Evolutionary conservation across 179 eudicot genomes (phyloP).

Genomic region (Vitellaria paradoxa): DNA sequence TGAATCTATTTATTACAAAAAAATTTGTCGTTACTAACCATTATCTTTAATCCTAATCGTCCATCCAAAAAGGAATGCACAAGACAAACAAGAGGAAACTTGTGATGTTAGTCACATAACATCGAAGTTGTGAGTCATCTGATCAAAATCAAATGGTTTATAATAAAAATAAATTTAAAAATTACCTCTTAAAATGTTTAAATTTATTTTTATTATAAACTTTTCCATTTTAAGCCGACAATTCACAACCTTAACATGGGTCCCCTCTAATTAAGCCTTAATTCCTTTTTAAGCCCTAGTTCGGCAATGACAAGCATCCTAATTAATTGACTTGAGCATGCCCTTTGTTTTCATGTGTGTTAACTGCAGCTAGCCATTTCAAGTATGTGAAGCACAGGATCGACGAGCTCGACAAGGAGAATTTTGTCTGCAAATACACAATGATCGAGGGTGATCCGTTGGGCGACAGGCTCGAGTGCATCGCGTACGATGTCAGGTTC

Average conservation of each 20-base stretch:
- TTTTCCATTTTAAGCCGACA: background rate
- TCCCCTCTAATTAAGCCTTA: too few species aligned
- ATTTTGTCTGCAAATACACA: conserved; percentile 20
- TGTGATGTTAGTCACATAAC: too few species aligned
- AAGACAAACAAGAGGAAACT: too few species aligned
- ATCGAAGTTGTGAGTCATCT: too few species aligned
- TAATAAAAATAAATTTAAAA: too few species aligned
- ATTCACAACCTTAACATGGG: background rate
- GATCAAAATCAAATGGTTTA: too few species aligned
- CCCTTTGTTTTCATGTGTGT: background rate
- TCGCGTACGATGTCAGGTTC: conserved; percentile 16
- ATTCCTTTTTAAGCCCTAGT: background rate
- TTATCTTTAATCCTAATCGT: too few species aligned
- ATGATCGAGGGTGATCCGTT: conserved; percentile 24
- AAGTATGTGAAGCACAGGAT: conserved; percentile 25
- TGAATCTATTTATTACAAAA: too few species aligned
- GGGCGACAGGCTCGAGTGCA: conserved; percentile 17
- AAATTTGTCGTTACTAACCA: too few species aligned
- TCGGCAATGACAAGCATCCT: background rate
- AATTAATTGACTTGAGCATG: background rate
- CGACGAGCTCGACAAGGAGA: conserved; percentile 17
- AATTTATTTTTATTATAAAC: too few species aligned
- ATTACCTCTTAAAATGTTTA: background rate
- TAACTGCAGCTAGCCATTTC: conserved; percentile 15
- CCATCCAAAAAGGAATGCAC: too few species aligned